Conservation (phyloP, 176 grass and related monocot species). For the Melocanna baccifera region DNA sequence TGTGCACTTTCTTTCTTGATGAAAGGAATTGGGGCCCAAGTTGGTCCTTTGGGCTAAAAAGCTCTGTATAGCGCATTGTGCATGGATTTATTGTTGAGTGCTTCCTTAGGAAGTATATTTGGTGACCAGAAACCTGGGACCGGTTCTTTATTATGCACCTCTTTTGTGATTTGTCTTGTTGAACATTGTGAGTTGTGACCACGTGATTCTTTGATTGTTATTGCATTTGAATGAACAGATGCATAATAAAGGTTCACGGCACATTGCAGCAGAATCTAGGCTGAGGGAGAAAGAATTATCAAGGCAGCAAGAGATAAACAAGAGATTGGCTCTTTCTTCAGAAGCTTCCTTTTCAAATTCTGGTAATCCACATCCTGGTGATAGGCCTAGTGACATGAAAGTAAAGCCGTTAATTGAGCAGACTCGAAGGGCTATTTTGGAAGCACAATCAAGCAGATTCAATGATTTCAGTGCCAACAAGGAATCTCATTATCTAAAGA, state of each 20-base stretch:
- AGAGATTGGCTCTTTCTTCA: slow-evolving; percentile 59
- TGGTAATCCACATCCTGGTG: slow-evolving; percentile 1
- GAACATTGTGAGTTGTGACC: not conserved
- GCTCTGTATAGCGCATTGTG: too few species aligned
- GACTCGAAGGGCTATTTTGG: slow-evolving; percentile 53
- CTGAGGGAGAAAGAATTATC: slow-evolving; percentile 53
- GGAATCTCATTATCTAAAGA: slow-evolving; percentile 13
- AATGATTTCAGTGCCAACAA: slow-evolving; percentile 31
- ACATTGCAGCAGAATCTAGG: slow-evolving; percentile 54
- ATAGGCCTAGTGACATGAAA: slow-evolving; percentile 4
- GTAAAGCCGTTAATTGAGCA: slow-evolving; percentile 61
- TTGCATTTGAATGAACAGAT: slow-evolving; percentile 45
- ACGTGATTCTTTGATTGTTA: slow-evolving; percentile 6
- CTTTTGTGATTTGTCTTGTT: slow-evolving; percentile 9
- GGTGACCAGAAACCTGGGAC: not conserved
- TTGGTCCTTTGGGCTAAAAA: not conserved
- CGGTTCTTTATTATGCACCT: slow-evolving; percentile 15
- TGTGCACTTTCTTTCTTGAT: not conserved
- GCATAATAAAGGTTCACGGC: slow-evolving; percentile 74
- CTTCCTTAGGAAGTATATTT: not conserved
- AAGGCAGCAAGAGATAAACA: slow-evolving; percentile 55
- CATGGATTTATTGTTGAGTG: not conserved
- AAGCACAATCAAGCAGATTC: slow-evolving; percentile 52
- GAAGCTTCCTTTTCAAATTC: slow-evolving; percentile 32
- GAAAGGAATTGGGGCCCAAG: not conserved